Base-by-base conservation (phyloP, 2,329 filamentous ascomycete genomes). In the Neoscytalidium dimidiatum region DNA sequence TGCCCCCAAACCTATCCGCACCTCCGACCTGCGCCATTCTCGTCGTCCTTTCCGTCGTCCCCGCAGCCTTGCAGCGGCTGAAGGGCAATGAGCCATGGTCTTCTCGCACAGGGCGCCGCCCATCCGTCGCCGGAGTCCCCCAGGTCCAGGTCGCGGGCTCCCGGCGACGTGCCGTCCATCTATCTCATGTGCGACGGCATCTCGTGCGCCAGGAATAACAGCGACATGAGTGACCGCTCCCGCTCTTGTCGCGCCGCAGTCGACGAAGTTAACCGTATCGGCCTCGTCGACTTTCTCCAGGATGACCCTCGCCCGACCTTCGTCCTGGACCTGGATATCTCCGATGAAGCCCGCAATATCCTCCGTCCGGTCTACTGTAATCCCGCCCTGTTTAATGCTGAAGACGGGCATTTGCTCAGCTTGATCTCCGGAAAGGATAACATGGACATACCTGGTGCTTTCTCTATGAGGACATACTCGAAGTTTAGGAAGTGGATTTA, bases 401-500 rank as follows among this genome's bases (percentile, higher is more conserved):
- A 67, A 11, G n/a, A 33, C 17, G 53, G 46, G n/a, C 23, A 61
- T 8, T 64, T 77, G 21, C 46, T 72, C 44, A 64, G 51, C 5
- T 68, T 66, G 35, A 64, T 75, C 14, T 66, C 64, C 4, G 72
- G 72, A 0, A 66, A 66, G 19, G 58, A 67, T n/a, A 64, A 69
- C 7, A 52, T 64, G 9, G 62, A 52, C 2, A 62, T 56, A 21
- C 31, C 71, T 7, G 73, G 72, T 23, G 63, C 67, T 1, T 65
- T 70, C 23, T 66, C 66, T 35, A 53, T 64, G 0, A 66, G 66
- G n/a, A 53, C 68, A 11, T 69, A 74, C 17, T 53, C 65, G 7
- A 70, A 69, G 23, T 77, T 75, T 66, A 66, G 68, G 21, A 67
- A 68, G 17, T 77, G 75, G 75, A 68, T 68, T 1, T 56, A 67